Evolutionary conservation across 73 alveolate species (phyloP).

Genomic region (Uronychia setigera): DNA sequence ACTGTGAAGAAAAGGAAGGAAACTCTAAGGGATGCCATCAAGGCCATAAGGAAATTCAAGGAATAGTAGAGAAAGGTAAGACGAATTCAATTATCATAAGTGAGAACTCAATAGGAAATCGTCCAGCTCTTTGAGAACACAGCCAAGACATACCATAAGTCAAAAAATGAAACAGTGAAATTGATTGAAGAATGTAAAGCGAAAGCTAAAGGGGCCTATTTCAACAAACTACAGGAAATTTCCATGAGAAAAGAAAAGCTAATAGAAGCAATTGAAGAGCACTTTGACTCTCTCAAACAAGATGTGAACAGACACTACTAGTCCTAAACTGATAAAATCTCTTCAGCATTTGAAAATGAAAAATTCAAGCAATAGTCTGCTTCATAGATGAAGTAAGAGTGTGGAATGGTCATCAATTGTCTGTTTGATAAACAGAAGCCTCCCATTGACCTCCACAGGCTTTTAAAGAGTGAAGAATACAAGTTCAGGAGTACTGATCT

Average conservation of each 20-base stretch:
- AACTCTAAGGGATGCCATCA: not conserved
- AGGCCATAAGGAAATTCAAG: not conserved
- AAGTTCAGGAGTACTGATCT: not conserved
- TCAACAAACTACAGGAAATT: not conserved
- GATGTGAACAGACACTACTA: not conserved
- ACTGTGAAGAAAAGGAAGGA: not conserved
- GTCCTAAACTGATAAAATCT: not conserved
- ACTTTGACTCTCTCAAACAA: not conserved
- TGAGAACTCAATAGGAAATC: not conserved
- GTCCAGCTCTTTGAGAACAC: not conserved
- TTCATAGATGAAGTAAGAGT: not conserved
- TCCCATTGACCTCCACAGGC: not conserved
- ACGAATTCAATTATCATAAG: not conserved
- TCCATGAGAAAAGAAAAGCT: not conserved
- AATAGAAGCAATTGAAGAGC: not conserved
- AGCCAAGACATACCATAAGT: not conserved
- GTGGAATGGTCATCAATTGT: not conserved
- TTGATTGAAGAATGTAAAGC: not conserved
- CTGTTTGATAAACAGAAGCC: not conserved
- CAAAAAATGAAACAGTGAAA: not conserved
- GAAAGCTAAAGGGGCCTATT: not conserved
- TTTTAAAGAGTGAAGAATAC: not conserved
- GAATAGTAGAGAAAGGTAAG: not conserved
- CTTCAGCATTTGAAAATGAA: not conserved
- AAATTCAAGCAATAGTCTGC: not conserved